Base-by-base conservation (phyloP, 495 filamentous ascomycete species). In the Aspergillus bridgeri region DNA sequence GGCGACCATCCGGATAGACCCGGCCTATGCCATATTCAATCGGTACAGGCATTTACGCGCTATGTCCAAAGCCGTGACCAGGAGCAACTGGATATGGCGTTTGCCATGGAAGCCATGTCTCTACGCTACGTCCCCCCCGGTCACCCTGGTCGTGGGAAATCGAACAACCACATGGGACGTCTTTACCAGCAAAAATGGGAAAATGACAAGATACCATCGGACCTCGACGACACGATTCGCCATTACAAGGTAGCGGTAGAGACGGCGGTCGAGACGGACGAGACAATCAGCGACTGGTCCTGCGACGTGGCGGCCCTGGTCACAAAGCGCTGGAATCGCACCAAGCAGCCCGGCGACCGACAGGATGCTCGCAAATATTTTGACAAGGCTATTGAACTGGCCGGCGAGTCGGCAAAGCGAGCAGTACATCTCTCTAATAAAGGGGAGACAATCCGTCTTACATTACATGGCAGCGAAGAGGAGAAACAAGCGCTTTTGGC, bases 151-250 rank as follows among this genome's bases (percentile, higher is more conserved):
- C 52, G 52, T 45, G 52, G 52, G 15, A 54, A 54, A 23, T 46
- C 52, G 2, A 54, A 54, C 23, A n/a, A 54, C 22, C 52, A 54
- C 11, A 45, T 54, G 52, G 52, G 52, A 2, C 0, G 11, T 27
- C 38, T 54, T 38, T 54, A 25, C 22, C 52, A 54, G n/a, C 20
- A 22, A 24, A 54, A 42, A n/a, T 54, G 52, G 52, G 52, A 54
- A n/a, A 17, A 9, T n/a, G 11, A 46, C 3, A 54, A 27, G 3
- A 29, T 24, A 13, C 5, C 18, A 1, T 20, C 52, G 2, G 52
- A 54, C 13, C 42, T 54, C 19, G 42, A 54, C 9, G 52, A 54
- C 11, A 20, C 52, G 20, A 23, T 54, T 27, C 33, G 52, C 2
- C 42, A 54, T 11, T 54, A 54, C 11, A 54, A 54, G 18, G 7